These are phyloP conservation scores for Colletotrichum chlorophyti DNA, from an alignment of 2,329 filamentous ascomycete species.

Conservation along the genomic window DNA sequence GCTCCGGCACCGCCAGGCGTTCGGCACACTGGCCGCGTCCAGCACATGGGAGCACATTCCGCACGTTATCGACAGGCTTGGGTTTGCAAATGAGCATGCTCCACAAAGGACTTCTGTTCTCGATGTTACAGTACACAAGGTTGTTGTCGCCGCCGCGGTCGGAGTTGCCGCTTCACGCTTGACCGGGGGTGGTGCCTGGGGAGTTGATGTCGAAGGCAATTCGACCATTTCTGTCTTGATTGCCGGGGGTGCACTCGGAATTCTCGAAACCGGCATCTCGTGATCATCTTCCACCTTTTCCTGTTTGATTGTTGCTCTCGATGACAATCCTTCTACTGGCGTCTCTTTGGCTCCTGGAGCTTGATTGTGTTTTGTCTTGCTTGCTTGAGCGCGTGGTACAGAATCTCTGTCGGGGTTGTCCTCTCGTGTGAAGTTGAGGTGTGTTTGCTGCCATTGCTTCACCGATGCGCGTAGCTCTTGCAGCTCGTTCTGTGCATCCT, in stretches of 20 bases:
- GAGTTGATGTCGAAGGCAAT: neutral
- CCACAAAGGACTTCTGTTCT: conserved; percentile 48
- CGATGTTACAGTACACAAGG: neutral
- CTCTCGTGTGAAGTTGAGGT: conserved; percentile 18
- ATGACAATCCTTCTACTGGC: neutral
- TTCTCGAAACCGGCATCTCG: neutral
- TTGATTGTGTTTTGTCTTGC: neutral
- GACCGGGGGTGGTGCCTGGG: neutral
- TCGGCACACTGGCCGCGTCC: conserved; percentile 55
- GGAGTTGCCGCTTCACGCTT: neutral
- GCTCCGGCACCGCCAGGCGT: conserved; percentile 70
- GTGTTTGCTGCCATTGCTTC: conserved; percentile 30
- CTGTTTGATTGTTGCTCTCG: conserved; percentile 5
- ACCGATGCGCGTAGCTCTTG: conserved; percentile 65
- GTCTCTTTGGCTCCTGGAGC: neutral
- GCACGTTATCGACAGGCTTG: conserved; percentile 63
- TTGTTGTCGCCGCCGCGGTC: conserved; percentile 5
- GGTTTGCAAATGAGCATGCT: conserved; percentile 74
- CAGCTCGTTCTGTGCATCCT: conserved; percentile 67
- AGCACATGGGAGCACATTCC: conserved; percentile 75
- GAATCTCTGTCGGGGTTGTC: neutral
- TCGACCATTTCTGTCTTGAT: conserved; percentile 11
- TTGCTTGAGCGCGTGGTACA: neutral
- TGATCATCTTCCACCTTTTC: neutral
- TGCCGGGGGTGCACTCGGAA: neutral